Percentiles rank a stretch among this genome's conserved stretches.
Conservation (phyloP, 164 flowering plant species). For the Annona cherimola region DNA sequence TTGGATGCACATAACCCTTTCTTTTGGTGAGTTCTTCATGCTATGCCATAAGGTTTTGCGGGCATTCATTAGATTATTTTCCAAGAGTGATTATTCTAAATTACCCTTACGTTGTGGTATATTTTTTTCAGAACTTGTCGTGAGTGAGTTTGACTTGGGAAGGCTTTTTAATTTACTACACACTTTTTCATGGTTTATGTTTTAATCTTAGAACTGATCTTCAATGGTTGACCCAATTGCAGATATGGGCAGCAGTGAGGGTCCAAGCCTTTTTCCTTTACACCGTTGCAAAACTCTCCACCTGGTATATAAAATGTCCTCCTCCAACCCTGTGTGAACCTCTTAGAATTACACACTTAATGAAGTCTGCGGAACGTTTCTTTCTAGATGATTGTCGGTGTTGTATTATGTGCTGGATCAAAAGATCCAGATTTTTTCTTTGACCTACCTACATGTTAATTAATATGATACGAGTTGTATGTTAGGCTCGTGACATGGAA, state of each 20-base stretch:
- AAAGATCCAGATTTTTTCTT: neutral
- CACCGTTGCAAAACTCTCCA: constrained; percentile 72
- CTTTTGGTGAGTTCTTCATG: no score
- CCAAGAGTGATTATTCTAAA: no score
- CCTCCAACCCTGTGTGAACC: neutral
- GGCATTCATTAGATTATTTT: no score
- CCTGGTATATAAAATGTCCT: constrained; percentile 44
- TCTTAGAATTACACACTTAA: neutral
- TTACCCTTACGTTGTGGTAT: neutral
- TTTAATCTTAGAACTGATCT: neutral
- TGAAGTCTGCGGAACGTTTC: neutral
- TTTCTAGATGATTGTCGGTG: neutral
- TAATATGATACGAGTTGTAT: neutral
- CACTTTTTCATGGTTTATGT: neutral
- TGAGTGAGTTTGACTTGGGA: neutral
- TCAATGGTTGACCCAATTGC: constrained; percentile 4
- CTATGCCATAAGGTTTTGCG: no score
- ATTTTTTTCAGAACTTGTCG: neutral
- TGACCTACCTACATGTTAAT: neutral
- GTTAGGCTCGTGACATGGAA: neutral
- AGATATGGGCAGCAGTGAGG: constrained; percentile 46
- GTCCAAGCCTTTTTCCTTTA: constrained; percentile 42
- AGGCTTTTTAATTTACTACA: neutral
- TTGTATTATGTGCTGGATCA: neutral
- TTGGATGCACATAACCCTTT: no score